Conservation (phyloP, 768 basidiomycete species). For the Russula sp. region DNA sequence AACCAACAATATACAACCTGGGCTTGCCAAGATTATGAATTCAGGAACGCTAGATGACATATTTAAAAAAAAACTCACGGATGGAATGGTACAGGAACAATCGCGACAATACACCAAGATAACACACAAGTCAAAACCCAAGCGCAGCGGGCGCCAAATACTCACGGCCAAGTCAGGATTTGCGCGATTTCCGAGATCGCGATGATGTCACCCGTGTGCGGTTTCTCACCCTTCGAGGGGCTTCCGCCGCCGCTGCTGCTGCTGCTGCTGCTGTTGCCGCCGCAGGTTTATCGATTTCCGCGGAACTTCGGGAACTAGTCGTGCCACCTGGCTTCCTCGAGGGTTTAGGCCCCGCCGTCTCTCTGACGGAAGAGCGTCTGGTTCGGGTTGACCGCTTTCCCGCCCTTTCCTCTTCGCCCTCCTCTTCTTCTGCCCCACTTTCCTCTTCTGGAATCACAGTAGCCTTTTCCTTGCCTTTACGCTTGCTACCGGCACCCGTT, state of each 20-base stretch:
- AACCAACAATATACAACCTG: constrained; percentile 11
- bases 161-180: background rate
- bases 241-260: background rate
- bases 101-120: background rate
- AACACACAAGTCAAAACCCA: background rate
- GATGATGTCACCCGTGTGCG: constrained; percentile 16
- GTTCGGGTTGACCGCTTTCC: background rate
- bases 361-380: background rate
- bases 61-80: constrained; percentile 1
- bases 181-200: constrained; percentile 15
- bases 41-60: background rate
- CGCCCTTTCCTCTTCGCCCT: background rate
- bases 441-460: constrained; percentile 7
- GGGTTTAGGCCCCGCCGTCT: background rate
- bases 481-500: background rate
- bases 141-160: background rate
- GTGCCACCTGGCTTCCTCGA: constrained; percentile 2
- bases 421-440: constrained; percentile 1
- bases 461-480: constrained; percentile 19
- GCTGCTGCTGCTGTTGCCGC: background rate
- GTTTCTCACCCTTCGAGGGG: constrained; percentile 11
- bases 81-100: constrained; percentile 2
- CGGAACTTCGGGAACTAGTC: background rate
- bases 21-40: background rate
- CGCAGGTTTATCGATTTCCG: constrained; percentile 5